Percentiles rank a stretch among this genome's conserved stretches.
Evolutionary conservation across 2,329 filamentous ascomycete genomes (phyloP).

Genomic region (Epichloe hybrida): DNA sequence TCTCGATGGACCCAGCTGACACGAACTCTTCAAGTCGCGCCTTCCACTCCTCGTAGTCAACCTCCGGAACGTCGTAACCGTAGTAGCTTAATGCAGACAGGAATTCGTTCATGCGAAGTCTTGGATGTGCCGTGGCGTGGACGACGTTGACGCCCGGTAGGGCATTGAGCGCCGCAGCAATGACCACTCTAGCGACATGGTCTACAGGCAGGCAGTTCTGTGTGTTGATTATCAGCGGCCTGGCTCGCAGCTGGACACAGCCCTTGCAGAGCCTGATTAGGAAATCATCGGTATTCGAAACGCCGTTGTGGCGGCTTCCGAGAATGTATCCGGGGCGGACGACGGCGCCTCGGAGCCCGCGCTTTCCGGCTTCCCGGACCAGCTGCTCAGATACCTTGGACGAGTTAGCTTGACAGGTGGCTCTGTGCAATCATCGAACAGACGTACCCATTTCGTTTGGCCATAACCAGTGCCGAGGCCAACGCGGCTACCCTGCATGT

Average conservation of each 20-base stretch:
- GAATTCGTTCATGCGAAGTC: constrained; percentile 34
- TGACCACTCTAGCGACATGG: constrained; percentile 69
- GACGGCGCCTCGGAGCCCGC: constrained; percentile 63
- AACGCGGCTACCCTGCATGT: constrained; percentile 60
- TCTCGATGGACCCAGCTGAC: constrained; percentile 11
- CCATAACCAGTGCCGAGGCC: constrained; percentile 82
- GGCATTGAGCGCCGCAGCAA: constrained; percentile 56
- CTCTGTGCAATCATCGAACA: no score
- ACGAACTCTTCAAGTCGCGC: constrained; percentile 16
- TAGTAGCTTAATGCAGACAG: constrained; percentile 56
- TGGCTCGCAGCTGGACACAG: constrained; percentile 61
- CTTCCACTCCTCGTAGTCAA: constrained; percentile 45
- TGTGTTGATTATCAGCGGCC: constrained; percentile 71
- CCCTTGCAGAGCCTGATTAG: constrained; percentile 77
- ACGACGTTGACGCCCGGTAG: constrained; percentile 43
- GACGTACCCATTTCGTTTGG: constrained; percentile 66
- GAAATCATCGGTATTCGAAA: constrained; percentile 78
- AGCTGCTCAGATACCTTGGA: constrained; percentile 38
- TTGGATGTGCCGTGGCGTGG: constrained; percentile 63
- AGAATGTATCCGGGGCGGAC: constrained; percentile 77
- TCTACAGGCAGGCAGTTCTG: constrained; percentile 82
- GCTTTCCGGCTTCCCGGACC: constrained; percentile 61
- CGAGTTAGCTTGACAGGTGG: constrained; percentile 15
- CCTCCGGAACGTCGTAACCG: constrained; percentile 59
- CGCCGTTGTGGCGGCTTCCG: constrained; percentile 57